Evolutionary conservation across 305 asterid genomes (phyloP).

Genomic region (Rubia balearica): DNA sequence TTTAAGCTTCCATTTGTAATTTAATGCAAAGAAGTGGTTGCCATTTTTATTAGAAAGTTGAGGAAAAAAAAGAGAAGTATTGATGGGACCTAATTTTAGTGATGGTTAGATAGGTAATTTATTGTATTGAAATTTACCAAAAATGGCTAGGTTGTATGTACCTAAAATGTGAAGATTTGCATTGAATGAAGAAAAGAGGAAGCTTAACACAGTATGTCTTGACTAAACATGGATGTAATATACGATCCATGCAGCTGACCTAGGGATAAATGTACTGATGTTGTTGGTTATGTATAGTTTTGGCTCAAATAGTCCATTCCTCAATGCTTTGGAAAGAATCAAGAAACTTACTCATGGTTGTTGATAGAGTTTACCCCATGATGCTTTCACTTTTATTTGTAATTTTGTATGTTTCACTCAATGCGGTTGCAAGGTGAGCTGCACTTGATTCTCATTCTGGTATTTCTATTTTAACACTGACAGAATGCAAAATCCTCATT

Average conservation of each 20-base stretch:
- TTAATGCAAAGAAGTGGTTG: not conserved
- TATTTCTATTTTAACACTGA: not conserved
- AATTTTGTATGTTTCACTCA: not conserved
- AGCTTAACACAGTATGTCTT: not conserved
- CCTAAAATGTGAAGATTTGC: not conserved
- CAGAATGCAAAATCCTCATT: conserved; percentile 28
- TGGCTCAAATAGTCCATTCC: not conserved
- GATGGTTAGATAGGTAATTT: not conserved
- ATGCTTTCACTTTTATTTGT: not conserved
- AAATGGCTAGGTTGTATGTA: not conserved
- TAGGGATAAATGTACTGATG: not conserved
- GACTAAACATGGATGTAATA: not conserved
- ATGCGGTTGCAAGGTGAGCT: not conserved
- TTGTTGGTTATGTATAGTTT: not conserved
- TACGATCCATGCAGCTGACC: not conserved
- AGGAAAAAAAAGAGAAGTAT: not conserved
- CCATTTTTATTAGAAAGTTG: not conserved
- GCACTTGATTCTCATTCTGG: not conserved
- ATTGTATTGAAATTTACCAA: not conserved
- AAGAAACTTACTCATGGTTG: not conserved
- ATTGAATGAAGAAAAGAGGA: not conserved
- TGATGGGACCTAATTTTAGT: not conserved
- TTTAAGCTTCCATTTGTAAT: not conserved
- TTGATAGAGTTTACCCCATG: not conserved
- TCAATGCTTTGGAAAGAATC: not conserved